These are phyloP conservation scores for Globisporangium takayamanum DNA, from an alignment of 352 stramenopile species.

Conservation along the genomic window DNA sequence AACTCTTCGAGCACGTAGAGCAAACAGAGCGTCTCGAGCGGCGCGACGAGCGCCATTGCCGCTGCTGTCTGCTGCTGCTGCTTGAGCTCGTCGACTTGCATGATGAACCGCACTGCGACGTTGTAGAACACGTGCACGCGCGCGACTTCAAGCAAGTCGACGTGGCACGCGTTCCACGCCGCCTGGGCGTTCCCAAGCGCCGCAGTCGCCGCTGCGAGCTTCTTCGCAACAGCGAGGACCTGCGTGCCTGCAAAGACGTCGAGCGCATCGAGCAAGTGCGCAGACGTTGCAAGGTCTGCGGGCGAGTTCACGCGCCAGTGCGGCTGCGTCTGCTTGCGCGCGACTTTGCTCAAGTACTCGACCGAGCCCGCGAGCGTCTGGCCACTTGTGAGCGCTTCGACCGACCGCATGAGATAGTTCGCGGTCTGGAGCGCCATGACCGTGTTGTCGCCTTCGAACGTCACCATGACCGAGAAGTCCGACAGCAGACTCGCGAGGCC, in stretches of 20 bases:
- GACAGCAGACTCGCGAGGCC: constrained; percentile 88
- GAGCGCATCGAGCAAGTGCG: constrained; percentile 31
- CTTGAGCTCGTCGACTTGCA: constrained; percentile 44
- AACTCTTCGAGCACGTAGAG: constrained; percentile 78
- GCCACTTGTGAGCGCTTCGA: constrained; percentile 45
- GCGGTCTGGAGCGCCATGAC: constrained; percentile 94
- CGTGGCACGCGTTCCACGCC: constrained; percentile 63
- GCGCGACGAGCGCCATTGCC: constrained; percentile 30
- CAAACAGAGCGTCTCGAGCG: constrained; percentile 53
- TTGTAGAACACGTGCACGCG: constrained; percentile 77
- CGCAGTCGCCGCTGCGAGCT: constrained; percentile 21
- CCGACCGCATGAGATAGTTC: constrained; percentile 54
- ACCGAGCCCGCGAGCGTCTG: constrained; percentile 52
- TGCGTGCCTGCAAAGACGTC: constrained; percentile 48
- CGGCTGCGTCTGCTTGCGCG: constrained; percentile 13
- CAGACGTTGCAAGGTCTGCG: constrained; percentile 26
- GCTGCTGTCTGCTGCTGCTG: background rate
- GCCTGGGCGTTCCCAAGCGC: constrained; percentile 25
- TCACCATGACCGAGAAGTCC: constrained; percentile 95
- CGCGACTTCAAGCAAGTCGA: constrained; percentile 64
- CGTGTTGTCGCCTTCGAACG: constrained; percentile 95
- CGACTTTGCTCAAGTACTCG: constrained; percentile 48
- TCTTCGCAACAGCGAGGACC: constrained; percentile 34
- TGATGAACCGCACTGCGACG: constrained; percentile 49
- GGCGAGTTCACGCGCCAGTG: constrained; percentile 26